Base-by-base conservation (phyloP, 2,329 filamentous ascomycete species). In the Aspergillus fischeri region DNA sequence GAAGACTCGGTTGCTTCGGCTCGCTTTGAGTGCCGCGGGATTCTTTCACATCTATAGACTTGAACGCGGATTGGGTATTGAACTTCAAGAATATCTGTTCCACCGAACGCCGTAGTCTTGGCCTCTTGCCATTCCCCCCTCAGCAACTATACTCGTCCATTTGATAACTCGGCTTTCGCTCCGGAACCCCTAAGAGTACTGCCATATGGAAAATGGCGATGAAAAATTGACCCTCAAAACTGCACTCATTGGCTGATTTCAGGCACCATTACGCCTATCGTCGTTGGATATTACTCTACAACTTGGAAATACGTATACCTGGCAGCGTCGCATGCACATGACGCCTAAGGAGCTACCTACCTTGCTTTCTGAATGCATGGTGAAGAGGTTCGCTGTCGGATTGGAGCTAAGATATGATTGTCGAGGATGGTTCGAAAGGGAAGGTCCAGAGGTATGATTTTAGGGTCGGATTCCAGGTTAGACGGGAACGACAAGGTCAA, bases 41-140 rank as follows among this genome's bases (percentile, higher is more conserved):
- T 49, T 57, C 38, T 53, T 52, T 58, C 56, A 47, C 35, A n/a
- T 54, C 58, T 65, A 65, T 65, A 65, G 63, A 65, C 60, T 65
- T 59, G 56, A 57, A 55, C 57, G 61, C 59, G 58, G 58, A 60
- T 65, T 64, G 63, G 63, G 54, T 59, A 63, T 60, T 52, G 24
- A 56, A 51, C 9, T 29, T 21, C 5, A 38, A 17, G 14, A 38
- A 8, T 38, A 6, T 38, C 14, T 32, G 29, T 4, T 35, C 11
- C 32, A 35, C 14, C 32, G 14, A 17, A 42, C 41, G 9, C 42
- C n/a, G 8, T 11, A 45, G 21, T 11, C 42, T 20, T 24, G n/a
- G 17, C 3, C 42, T 24, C 10, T 45, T 11, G n/a, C 21, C 50
- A 35, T 35, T 52, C 24, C n/a, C 42, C 20, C 11, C 11, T 32